Conservation (phyloP, 176 grass and related monocot species). For the Avena sativa region DNA sequence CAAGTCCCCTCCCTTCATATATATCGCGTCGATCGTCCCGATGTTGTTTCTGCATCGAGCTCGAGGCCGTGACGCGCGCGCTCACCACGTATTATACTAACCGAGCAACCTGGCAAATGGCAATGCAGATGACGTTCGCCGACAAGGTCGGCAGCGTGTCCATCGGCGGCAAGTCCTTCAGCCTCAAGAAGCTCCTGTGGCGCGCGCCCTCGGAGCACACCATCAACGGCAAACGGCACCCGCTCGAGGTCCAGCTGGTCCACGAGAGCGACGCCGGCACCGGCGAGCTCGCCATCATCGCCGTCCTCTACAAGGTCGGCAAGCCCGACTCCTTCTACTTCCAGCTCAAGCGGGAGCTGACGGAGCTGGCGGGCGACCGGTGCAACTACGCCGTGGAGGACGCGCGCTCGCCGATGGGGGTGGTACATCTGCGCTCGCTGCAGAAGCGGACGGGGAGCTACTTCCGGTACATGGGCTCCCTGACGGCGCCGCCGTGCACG, state of each 20-base stretch:
- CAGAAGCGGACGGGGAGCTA: conserved; percentile 62
- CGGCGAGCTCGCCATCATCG: conserved; percentile 47
- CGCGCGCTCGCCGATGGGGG: background rate
- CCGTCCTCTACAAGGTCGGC: conserved; percentile 63
- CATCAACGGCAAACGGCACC: conserved; percentile 64
- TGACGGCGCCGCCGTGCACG: conserved; percentile 78
- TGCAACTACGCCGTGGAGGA: conserved; percentile 35
- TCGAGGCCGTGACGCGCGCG: background rate
- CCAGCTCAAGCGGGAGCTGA: conserved; percentile 33
- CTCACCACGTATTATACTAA: background rate
- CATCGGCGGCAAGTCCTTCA: conserved; percentile 60
- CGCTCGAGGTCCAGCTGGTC: conserved; percentile 71
- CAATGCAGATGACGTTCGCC: conserved; percentile 45
- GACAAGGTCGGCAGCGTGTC: conserved; percentile 38
- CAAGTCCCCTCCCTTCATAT: background rate
- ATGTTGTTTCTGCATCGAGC: background rate
- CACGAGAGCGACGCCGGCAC: conserved; percentile 53
- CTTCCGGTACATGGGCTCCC: conserved; percentile 75
- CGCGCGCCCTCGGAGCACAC: conserved; percentile 89
- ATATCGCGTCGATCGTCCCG: background rate
- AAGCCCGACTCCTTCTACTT: conserved; percentile 64
- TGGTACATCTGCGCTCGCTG: conserved; percentile 51
- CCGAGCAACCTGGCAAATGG: background rate
- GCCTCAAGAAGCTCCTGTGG: conserved; percentile 56
- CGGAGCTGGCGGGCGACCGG: background rate